A percentile compares a stretch with the other conserved stretches of the same genome.
phyloP scores from a whole-genome alignment of 2,329 filamentous ascomycete genomes.

The Colletotrichum tabaci region DNA sequence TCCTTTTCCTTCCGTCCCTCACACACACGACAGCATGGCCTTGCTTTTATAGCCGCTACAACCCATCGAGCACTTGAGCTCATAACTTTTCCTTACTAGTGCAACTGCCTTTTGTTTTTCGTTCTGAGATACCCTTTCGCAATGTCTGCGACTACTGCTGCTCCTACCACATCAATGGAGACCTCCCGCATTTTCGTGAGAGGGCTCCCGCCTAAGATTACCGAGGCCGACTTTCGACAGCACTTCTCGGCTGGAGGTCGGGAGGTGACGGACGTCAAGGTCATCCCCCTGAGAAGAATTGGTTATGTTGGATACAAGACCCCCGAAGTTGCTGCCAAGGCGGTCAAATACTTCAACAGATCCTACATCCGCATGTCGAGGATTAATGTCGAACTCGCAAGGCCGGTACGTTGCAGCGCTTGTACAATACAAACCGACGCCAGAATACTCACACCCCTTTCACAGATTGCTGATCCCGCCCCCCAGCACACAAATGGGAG shows the following conservation, averaged over 20 bases:
- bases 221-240: slow-evolving; percentile 87
- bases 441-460: slow-evolving; percentile 26
- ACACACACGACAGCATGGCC: slow-evolving; percentile 29
- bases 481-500: slow-evolving; percentile 47
- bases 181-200: slow-evolving; percentile 84
- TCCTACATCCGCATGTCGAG: slow-evolving; percentile 97
- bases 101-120: slow-evolving; percentile 33
- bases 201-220: slow-evolving; percentile 87
- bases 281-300: slow-evolving; percentile 90
- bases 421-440: background rate
- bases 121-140: slow-evolving; percentile 43
- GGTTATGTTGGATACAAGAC: slow-evolving; percentile 96
- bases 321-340: slow-evolving; percentile 82
- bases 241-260: slow-evolving; percentile 85
- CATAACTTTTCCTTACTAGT: slow-evolving; percentile 27
- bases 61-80: slow-evolving; percentile 24
- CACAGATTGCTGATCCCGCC: slow-evolving; percentile 59
- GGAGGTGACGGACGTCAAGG: slow-evolving; percentile 90
- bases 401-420: slow-evolving; percentile 62
- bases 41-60: slow-evolving; percentile 34
- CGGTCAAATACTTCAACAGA: slow-evolving; percentile 95
- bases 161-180: slow-evolving; percentile 56
- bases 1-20: slow-evolving; percentile 15
- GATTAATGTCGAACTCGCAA: slow-evolving; percentile 90
- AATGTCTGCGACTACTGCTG: slow-evolving; percentile 37